Evolutionary conservation across 345 rosid genomes (phyloP).

Genomic region (Acer campestre): DNA sequence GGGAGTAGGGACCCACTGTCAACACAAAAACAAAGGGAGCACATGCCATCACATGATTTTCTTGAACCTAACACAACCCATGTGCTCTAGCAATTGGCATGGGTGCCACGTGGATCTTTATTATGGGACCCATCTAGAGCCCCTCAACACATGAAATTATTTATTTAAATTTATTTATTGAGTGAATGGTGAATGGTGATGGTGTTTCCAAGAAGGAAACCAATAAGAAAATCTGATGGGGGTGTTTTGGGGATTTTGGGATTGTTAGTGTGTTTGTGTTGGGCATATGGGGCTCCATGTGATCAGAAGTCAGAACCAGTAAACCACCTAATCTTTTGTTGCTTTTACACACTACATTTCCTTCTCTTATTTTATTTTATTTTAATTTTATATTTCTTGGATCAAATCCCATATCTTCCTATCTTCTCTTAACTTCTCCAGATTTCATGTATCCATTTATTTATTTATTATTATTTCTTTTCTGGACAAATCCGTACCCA

Average conservation of each 20-base stretch:
- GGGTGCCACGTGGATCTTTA: slow-evolving; percentile 33
- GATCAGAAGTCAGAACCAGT: slow-evolving; percentile 6
- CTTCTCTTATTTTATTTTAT: not conserved
- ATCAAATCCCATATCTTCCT: not conserved
- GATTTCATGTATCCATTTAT: not conserved
- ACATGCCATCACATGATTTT: slow-evolving; percentile 59
- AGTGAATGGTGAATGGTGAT: not conserved
- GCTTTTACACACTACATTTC: slow-evolving; percentile 8
- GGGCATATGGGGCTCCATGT: slow-evolving; percentile 34
- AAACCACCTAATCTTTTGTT: slow-evolving; percentile 29
- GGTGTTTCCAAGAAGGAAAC: slow-evolving; percentile 42
- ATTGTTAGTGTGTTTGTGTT: slow-evolving; percentile 20
- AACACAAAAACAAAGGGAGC: slow-evolving; percentile 14
- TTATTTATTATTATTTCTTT: not conserved
- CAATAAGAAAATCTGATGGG: not conserved
- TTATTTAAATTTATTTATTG: too few relatives aligned
- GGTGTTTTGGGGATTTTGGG: slow-evolving; percentile 11
- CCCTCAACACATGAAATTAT: slow-evolving; percentile 10
- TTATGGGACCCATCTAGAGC: slow-evolving; percentile 32
- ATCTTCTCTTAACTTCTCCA: not conserved
- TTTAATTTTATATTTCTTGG: not conserved
- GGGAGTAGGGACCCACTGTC: slow-evolving; percentile 7
- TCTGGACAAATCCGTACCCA: slow-evolving; percentile 6
- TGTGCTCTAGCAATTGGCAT: slow-evolving; percentile 36
- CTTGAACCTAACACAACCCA: slow-evolving; percentile 44